These are phyloP conservation scores for Phytopythium helicoides DNA, from an alignment of 352 stramenopile genomes.

Conservation along the genomic window DNA sequence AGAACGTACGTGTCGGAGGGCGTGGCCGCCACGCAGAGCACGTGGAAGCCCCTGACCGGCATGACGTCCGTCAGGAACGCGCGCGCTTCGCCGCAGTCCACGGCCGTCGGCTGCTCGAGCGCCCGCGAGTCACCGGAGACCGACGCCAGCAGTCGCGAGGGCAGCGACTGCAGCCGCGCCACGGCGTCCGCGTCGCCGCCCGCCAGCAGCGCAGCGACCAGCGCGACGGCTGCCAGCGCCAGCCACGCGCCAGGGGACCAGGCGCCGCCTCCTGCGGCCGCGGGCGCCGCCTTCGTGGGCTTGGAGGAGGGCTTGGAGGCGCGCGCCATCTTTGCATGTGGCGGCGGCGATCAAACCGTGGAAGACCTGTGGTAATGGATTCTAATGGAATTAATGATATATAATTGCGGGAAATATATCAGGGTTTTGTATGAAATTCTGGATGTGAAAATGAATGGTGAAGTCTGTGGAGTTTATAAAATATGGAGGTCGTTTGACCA, in stretches of 20 bases:
- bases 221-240: constrained; percentile 11
- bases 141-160: constrained; percentile 13
- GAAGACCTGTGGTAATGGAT: not conserved
- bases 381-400: too few species aligned
- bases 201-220: constrained; percentile 6
- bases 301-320: not conserved
- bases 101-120: not conserved
- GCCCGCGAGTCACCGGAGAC: constrained; percentile 6
- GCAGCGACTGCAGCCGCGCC: constrained; percentile 7
- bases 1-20: constrained; percentile 37
- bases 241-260: constrained; percentile 8
- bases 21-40: constrained; percentile 55
- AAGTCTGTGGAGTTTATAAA: too few species aligned
- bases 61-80: constrained; percentile 54
- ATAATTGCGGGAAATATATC: too few species aligned
- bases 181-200: constrained; percentile 6
- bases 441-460: too few species aligned
- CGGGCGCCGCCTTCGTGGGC: not conserved
- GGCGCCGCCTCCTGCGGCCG: not conserved
- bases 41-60: constrained; percentile 68
- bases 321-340: constrained; percentile 1
- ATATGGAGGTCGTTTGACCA: too few species aligned
- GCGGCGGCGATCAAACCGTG: too few species aligned
- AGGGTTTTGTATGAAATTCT: too few species aligned
- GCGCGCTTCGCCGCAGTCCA: constrained; percentile 35